These are phyloP conservation scores for Monosporascus sp. DNA, from an alignment of 2,329 filamentous ascomycete species.

Conservation along the genomic window DNA sequence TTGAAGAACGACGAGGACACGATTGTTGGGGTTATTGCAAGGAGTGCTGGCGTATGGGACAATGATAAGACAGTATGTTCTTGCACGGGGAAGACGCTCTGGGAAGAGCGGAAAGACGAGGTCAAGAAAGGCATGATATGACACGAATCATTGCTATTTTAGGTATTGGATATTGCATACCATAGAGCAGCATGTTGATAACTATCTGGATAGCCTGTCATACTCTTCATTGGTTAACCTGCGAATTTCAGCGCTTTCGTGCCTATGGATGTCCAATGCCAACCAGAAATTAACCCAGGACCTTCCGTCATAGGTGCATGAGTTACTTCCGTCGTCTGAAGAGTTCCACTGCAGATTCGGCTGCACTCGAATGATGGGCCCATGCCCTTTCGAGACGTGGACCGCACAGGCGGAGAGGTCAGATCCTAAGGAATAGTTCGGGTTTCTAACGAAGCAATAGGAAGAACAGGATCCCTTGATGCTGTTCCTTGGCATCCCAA, in stretches of 20 bases:
- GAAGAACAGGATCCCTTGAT: neutral
- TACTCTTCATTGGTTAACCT: too few relatives aligned
- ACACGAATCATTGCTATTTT: conserved; percentile 18
- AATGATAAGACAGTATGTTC: conserved; percentile 98
- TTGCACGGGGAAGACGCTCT: conserved; percentile 95
- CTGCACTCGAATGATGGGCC: neutral
- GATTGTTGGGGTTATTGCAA: conserved; percentile 86
- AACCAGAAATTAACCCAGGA: too few relatives aligned
- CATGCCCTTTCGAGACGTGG: neutral
- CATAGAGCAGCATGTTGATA: too few relatives aligned
- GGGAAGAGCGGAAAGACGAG: conserved; percentile 93
- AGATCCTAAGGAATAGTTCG: neutral
- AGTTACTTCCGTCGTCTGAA: neutral
- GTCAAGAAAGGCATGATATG: conserved; percentile 85
- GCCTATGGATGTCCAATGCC: conserved; percentile 11
- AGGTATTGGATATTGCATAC: too few relatives aligned
- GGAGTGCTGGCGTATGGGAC: conserved; percentile 97
- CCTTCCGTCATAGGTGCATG: neutral
- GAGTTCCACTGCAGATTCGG: neutral
- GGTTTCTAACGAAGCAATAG: neutral
- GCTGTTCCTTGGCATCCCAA: neutral
- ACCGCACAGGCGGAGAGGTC: neutral
- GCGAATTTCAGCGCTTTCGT: too few relatives aligned
- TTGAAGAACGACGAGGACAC: conserved; percentile 76
- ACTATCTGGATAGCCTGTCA: too few relatives aligned